phyloP scores from a whole-genome alignment of 1,284 basidiomycete genomes.

The Cerioporus squamosus region DNA sequence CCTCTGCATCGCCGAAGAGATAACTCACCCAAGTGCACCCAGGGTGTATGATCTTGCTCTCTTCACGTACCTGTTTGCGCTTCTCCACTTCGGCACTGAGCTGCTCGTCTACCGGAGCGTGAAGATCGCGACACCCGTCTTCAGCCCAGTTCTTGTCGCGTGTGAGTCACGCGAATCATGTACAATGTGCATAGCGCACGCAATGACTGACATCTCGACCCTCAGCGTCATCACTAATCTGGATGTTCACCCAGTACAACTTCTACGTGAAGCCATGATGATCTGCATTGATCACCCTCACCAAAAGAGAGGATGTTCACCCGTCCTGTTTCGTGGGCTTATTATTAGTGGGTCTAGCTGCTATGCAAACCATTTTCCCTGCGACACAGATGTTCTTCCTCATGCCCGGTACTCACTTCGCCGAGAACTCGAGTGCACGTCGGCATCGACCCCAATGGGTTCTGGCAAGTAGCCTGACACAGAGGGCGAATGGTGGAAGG shows the following conservation, averaged over 20 bases:
- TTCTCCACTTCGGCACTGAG: conserved; percentile 89
- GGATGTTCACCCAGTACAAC: conserved; percentile 83
- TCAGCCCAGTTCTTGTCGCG: conserved; percentile 86
- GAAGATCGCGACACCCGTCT: conserved; percentile 62
- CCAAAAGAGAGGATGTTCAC: no score
- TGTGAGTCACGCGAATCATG: conserved; percentile 59
- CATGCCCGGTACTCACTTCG: no score
- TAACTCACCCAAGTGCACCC: neutral
- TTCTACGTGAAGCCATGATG: conserved; percentile 58
- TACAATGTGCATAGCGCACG: neutral
- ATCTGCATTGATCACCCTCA: no score
- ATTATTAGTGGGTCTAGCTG: no score
- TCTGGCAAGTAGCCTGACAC: no score
- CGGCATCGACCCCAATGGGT: no score
- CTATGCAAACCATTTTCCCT: neutral
- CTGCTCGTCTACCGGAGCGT: conserved; percentile 84
- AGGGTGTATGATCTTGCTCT: conserved; percentile 93
- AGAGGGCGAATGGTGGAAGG: no score
- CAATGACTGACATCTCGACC: conserved; percentile 4
- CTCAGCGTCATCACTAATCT: conserved; percentile 70
- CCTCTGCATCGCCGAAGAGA: neutral
- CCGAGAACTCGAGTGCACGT: no score
- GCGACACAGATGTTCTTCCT: no score
- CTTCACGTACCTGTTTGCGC: conserved; percentile 88
- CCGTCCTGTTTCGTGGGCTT: no score